These are phyloP conservation scores for Larix sibirica DNA, from an alignment of 83 land plant genomes.

Conservation along the genomic window DNA sequence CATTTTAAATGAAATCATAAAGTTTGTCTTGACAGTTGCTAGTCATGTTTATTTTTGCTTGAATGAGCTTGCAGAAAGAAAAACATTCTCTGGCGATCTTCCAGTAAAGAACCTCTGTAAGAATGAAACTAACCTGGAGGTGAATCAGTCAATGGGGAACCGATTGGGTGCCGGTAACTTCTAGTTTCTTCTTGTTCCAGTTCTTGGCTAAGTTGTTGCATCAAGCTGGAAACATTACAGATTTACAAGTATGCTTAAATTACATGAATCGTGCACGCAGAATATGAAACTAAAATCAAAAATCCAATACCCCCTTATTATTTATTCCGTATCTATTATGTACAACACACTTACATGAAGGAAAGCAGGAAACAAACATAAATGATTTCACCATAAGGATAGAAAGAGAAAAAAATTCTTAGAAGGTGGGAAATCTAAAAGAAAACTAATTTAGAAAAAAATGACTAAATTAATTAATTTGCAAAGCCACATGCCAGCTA, in stretches of 20 bases:
- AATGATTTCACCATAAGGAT: neutral
- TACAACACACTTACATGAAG: neutral
- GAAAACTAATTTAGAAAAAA: neutral
- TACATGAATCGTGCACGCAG: neutral
- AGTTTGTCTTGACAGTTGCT: constrained; percentile 2
- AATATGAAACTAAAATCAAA: neutral
- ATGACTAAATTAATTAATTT: too few relatives aligned
- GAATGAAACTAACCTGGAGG: constrained; percentile 77
- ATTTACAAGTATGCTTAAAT: constrained; percentile 5
- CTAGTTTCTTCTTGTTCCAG: constrained; percentile 82
- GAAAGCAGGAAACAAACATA: neutral
- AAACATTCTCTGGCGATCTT: neutral
- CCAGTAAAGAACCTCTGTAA: neutral
- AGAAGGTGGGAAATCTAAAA: neutral
- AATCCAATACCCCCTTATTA: neutral
- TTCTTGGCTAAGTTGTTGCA: constrained; percentile 93
- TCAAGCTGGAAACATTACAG: constrained; percentile 56
- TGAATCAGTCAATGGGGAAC: constrained; percentile 84
- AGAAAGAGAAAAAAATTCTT: neutral
- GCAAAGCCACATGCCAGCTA: neutral
- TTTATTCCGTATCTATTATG: neutral
- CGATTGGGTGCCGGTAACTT: constrained; percentile 61
- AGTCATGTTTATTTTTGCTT: neutral
- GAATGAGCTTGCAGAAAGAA: neutral
- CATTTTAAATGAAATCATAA: neutral